phyloP scores from a whole-genome alignment of 2,329 filamentous ascomycete genomes.

The Dissoconium aciculare region DNA sequence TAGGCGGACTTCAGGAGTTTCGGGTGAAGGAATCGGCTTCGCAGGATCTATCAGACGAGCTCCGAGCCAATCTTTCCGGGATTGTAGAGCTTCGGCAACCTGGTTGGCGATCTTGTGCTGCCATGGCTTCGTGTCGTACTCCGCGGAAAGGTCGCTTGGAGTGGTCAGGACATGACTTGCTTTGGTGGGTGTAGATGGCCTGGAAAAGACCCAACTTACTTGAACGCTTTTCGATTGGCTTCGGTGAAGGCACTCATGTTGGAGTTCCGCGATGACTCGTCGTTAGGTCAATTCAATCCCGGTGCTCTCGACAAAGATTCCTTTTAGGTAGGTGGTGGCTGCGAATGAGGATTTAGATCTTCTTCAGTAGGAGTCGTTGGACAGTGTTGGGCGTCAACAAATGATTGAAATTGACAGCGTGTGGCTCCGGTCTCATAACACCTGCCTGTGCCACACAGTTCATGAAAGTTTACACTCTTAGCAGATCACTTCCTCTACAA shows the following conservation, averaged over 20 bases:
- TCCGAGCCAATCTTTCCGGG: constrained; percentile 19
- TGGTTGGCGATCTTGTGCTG: constrained; percentile 19
- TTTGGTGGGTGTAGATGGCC: not conserved
- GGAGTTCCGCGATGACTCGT: constrained; percentile 1
- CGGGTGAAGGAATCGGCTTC: constrained; percentile 1
- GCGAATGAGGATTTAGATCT: too few species aligned
- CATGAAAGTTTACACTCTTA: too few species aligned
- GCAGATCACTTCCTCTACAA: too few species aligned
- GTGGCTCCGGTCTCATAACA: too few species aligned
- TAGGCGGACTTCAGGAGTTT: constrained; percentile 12
- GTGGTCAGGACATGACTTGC: constrained; percentile 2
- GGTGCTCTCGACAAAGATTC: too few species aligned
- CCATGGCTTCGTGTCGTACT: constrained; percentile 22
- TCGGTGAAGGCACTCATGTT: constrained; percentile 22
- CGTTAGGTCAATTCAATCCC: too few species aligned
- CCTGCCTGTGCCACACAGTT: too few species aligned
- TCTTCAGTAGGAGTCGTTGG: too few species aligned
- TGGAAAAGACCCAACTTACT: constrained; percentile 11
- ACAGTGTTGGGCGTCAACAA: too few species aligned
- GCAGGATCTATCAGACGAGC: constrained; percentile 12
- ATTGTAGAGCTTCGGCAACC: constrained; percentile 17
- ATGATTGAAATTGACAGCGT: too few species aligned
- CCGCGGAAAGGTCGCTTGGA: constrained; percentile 19
- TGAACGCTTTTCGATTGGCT: constrained; percentile 22
- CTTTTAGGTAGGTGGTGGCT: too few species aligned